Base-by-base conservation (phyloP, 2,329 filamentous ascomycete species). In the Cytospora mali region DNA sequence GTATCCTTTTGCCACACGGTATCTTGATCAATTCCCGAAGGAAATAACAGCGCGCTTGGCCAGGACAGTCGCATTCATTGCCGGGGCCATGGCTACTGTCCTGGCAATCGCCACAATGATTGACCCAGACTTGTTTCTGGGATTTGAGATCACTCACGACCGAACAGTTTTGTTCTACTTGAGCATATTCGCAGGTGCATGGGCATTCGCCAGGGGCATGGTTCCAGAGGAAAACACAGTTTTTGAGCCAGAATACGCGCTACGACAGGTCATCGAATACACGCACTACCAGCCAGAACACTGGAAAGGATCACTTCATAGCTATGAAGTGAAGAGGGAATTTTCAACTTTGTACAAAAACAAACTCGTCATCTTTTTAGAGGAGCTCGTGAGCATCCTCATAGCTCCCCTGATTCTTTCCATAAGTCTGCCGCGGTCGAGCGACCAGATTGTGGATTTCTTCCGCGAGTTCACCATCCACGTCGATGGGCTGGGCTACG, bases 391-490 rank as follows among this genome's bases (percentile, higher is more conserved):
- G 64, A 94, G 93, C 71, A 96, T 99, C 73, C 85, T 98, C 60
- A 89, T 96, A 62, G 96, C 94, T 0, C 95, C 95, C 0, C 88
- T 97, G 70, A 85, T 99, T 49, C 84, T 99, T 14, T 90, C 93
- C 77, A 89, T 91, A 72, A 93, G 91, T 65, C 82, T 98, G 35
- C 92, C 93, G 0, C 90, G 88, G 69, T 96, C 91, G 74, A 94
- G 91, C 73, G 94, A 98, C 68, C 91, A 93, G 64, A 89, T 99
- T 66, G 89, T 98, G 63, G 95, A 99, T 76, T 99, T 99, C 76
- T 98, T 99, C 80, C 88, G 95, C 46, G 95, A 99, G 73, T 97
- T 98, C 69, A 98, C 95, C 0, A 88, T 99, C 25, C 93, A 99
- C 69, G 94, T 99, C 18, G 95, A 99, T 71, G 95, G 95, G 0